Conservation (phyloP, 176 grass and related monocot species). For the Ananas comosus region DNA sequence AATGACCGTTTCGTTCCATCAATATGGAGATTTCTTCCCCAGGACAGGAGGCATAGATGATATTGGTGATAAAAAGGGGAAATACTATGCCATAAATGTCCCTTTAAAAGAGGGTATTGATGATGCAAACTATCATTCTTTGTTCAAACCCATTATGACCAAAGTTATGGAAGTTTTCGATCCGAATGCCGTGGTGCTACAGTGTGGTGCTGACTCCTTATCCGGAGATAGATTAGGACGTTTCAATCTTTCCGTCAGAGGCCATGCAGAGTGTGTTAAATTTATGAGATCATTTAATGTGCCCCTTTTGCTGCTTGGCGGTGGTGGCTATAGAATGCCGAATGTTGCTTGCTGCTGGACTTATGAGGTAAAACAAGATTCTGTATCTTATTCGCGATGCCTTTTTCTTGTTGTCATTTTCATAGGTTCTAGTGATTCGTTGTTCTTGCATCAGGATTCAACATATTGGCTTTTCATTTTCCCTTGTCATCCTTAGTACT, state of each 20-base stretch:
- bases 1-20: slow-evolving; percentile 91
- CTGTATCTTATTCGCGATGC: background rate
- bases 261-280: slow-evolving; percentile 78
- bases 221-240: slow-evolving; percentile 86
- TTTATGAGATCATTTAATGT: slow-evolving; percentile 98
- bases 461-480: background rate
- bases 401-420: background rate
- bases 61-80: slow-evolving; percentile 54
- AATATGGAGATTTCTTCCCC: slow-evolving; percentile 95
- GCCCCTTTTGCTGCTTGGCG: slow-evolving; percentile 70
- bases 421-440: background rate
- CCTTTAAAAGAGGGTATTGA: slow-evolving; percentile 84
- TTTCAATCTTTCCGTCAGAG: slow-evolving; percentile 88
- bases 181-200: slow-evolving; percentile 83
- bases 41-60: slow-evolving; percentile 71
- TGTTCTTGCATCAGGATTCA: background rate
- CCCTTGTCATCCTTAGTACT: background rate
- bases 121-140: slow-evolving; percentile 80
- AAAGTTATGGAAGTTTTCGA: slow-evolving; percentile 93
- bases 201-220: slow-evolving; percentile 80
- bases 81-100: slow-evolving; percentile 86
- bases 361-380: slow-evolving; percentile 66
- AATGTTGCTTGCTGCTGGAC: slow-evolving; percentile 94
- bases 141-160: slow-evolving; percentile 81
- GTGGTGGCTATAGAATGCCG: slow-evolving; percentile 85